A percentile compares a stretch with the other conserved stretches of the same genome.
These are phyloP conservation scores for Puccinia hordei DNA, from an alignment of 1,284 basidiomycete species.

Conservation along the genomic window DNA sequence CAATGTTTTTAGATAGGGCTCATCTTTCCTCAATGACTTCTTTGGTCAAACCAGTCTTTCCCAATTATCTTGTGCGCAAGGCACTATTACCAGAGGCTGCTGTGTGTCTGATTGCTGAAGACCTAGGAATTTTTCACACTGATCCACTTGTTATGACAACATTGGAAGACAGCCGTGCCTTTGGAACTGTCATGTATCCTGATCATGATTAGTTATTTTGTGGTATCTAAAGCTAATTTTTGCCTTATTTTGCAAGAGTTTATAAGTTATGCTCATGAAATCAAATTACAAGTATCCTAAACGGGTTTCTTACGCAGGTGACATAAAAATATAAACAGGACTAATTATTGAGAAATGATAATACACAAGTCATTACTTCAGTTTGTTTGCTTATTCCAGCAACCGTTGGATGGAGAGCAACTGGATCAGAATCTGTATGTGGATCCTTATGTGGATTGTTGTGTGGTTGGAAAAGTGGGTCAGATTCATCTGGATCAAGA, in stretches of 20 bases:
- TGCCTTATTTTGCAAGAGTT: too few species aligned
- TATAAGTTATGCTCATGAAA: too few species aligned
- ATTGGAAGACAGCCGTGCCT: not conserved
- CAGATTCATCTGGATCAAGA: too few species aligned
- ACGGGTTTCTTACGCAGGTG: too few species aligned
- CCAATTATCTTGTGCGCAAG: not conserved
- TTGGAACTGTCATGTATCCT: not conserved
- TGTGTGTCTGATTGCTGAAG: not conserved
- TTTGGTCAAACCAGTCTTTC: not conserved
- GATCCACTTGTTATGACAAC: not conserved
- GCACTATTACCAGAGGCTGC: not conserved
- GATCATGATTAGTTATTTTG: conserved; percentile 5
- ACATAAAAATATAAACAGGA: not conserved
- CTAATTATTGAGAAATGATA: not conserved
- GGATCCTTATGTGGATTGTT: too few species aligned
- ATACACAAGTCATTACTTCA: not conserved
- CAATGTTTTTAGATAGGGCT: not conserved
- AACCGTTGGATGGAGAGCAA: too few species aligned
- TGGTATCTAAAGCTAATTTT: too few species aligned
- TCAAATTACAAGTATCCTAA: too few species aligned
- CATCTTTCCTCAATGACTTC: not conserved
- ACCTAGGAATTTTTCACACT: not conserved
- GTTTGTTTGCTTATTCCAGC: not conserved
- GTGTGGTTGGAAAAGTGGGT: too few species aligned
- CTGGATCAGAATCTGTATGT: too few species aligned